phyloP scores from a whole-genome alignment of 2,329 filamentous ascomycete species.

The Trichoderma gracile region DNA sequence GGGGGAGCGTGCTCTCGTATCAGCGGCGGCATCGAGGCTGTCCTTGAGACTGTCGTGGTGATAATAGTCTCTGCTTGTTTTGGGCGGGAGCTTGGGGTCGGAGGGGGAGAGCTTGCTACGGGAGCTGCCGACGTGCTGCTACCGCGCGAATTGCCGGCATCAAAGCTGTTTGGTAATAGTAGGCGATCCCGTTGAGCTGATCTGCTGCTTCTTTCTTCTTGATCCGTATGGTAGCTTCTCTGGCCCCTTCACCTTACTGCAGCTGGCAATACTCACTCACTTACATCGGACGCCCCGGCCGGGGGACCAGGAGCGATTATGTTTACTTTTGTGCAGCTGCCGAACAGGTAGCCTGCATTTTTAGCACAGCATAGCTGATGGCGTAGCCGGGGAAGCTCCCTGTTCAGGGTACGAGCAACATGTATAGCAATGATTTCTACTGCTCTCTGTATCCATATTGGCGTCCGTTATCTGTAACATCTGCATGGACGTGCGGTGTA shows the following conservation, averaged over 20 bases:
- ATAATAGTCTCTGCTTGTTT: no score
- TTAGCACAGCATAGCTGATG: no score
- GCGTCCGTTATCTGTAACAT: no score
- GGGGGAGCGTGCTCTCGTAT: conserved; percentile 20
- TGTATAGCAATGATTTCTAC: no score
- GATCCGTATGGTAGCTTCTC: no score
- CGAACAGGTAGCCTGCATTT: not conserved
- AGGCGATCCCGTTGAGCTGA: conserved; percentile 1
- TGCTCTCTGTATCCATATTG: no score
- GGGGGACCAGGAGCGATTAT: conserved; percentile 7
- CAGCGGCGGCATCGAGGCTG: conserved; percentile 4
- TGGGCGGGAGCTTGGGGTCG: not conserved
- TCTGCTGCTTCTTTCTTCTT: not conserved
- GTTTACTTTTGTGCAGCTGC: conserved; percentile 13
- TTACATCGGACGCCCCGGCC: conserved; percentile 18
- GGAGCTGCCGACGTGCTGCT: not conserved
- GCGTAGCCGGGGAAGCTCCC: no score
- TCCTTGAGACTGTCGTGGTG: no score
- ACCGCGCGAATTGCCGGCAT: conserved; percentile 17
- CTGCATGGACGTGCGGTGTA: no score
- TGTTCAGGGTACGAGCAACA: no score
- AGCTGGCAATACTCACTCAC: not conserved
- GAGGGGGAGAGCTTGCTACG: not conserved
- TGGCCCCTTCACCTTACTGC: no score
- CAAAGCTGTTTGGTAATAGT: no score